These are phyloP conservation scores for Epichloe gansuensis DNA, from an alignment of 2,329 filamentous ascomycete genomes.

Conservation along the genomic window DNA sequence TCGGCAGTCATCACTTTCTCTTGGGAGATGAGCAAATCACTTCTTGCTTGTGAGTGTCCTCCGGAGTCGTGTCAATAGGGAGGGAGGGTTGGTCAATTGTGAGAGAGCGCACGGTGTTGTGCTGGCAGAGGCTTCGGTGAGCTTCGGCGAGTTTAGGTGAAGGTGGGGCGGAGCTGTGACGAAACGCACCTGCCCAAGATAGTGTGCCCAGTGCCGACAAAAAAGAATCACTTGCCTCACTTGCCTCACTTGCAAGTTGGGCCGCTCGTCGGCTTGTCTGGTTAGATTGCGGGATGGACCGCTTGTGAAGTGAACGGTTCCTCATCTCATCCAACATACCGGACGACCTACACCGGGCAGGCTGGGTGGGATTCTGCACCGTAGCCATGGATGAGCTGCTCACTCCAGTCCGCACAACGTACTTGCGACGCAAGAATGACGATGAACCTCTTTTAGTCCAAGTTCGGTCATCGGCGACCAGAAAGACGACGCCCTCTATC, in stretches of 20 bases:
- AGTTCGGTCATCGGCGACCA: slow-evolving; percentile 14
- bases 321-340: too few relatives aligned
- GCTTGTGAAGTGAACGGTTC: too few relatives aligned
- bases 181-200: not conserved
- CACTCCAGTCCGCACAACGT: slow-evolving; percentile 39
- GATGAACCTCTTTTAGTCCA: slow-evolving; percentile 26
- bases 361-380: not conserved
- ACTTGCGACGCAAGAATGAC: slow-evolving; percentile 25
- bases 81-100: too few relatives aligned
- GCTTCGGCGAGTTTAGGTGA: slow-evolving; percentile 21
- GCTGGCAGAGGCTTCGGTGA: not conserved
- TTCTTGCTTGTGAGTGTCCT: not conserved
- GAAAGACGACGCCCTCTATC: not conserved
- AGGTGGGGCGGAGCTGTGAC: slow-evolving; percentile 17
- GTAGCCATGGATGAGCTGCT: slow-evolving; percentile 41
- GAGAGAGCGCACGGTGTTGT: not conserved
- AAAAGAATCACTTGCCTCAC: too few relatives aligned
- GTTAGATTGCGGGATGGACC: too few relatives aligned
- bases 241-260: too few relatives aligned
- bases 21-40: not conserved
- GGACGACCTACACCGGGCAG: too few relatives aligned
- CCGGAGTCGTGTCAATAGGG: not conserved
- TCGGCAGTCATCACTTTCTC: slow-evolving; percentile 14
- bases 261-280: too few relatives aligned
- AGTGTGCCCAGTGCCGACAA: too few relatives aligned